phyloP scores from a whole-genome alignment of 2,329 filamentous ascomycete genomes.

The Fusarium sp. region DNA sequence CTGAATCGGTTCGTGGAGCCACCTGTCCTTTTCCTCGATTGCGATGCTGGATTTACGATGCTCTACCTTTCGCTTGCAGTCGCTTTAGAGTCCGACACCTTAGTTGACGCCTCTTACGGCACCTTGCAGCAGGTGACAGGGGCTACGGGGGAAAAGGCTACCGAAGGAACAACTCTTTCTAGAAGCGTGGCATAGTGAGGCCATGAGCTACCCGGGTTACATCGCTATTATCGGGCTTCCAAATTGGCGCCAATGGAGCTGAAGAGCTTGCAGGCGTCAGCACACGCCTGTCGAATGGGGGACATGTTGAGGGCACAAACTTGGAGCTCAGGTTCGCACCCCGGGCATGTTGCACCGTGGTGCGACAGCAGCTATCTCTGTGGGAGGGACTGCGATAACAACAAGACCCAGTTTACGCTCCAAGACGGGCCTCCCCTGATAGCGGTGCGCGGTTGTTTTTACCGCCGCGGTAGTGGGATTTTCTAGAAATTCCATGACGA shows the following conservation, averaged over 20 bases:
- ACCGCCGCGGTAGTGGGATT: slow-evolving; percentile 36
- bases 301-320: slow-evolving; percentile 22
- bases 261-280: slow-evolving; percentile 27
- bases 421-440: slow-evolving; percentile 19
- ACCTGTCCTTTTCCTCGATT: slow-evolving; percentile 17
- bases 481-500: slow-evolving; percentile 22
- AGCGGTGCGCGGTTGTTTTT: slow-evolving; percentile 32
- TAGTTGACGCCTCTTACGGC: slow-evolving; percentile 23
- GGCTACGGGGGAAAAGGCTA: slow-evolving; percentile 15
- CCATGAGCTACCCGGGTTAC: slow-evolving; percentile 9
- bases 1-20: slow-evolving; percentile 12
- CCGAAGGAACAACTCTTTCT: slow-evolving; percentile 44
- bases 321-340: slow-evolving; percentile 23
- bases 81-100: slow-evolving; percentile 8
- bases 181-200: slow-evolving; percentile 31
- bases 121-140: slow-evolving; percentile 30
- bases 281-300: slow-evolving; percentile 31
- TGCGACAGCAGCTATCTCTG: slow-evolving; percentile 35
- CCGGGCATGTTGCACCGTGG: slow-evolving; percentile 29
- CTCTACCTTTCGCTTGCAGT: slow-evolving; percentile 18
- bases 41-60: background rate
- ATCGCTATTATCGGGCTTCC: slow-evolving; percentile 15
- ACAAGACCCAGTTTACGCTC: slow-evolving; percentile 4
- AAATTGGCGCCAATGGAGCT: slow-evolving; percentile 19
- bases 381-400: slow-evolving; percentile 26